Percentiles rank a stretch among this genome's conserved stretches.
These are phyloP conservation scores for Neltuma alba DNA, from an alignment of 306 rosid species.

Conservation along the genomic window DNA sequence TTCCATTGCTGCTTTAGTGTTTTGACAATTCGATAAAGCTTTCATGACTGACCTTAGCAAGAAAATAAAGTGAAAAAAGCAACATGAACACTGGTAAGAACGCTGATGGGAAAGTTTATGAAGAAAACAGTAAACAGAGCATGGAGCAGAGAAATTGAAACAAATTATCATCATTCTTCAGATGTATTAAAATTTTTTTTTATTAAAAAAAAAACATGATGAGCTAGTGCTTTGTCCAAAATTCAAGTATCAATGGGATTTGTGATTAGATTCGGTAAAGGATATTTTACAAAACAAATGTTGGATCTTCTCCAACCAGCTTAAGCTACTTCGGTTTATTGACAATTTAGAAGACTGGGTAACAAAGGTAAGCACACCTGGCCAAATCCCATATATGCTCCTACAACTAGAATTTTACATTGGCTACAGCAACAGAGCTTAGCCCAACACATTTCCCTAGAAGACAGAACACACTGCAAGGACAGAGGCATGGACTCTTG, in stretches of 20 bases:
- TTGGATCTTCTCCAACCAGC: not conserved
- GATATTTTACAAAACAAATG: not conserved
- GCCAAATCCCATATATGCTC: not conserved
- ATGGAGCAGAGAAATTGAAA: too few relatives aligned
- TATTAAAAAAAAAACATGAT: not conserved
- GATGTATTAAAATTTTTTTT: too few relatives aligned
- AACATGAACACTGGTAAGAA: not conserved
- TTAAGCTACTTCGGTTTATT: not conserved
- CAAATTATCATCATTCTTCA: not conserved
- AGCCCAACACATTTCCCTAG: not conserved
- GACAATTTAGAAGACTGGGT: not conserved
- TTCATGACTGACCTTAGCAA: not conserved
- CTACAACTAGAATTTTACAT: not conserved
- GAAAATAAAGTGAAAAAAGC: not conserved
- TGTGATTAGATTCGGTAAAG: not conserved
- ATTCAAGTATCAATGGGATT: not conserved
- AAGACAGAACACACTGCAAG: not conserved
- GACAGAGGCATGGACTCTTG: not conserved
- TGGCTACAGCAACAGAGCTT: not conserved
- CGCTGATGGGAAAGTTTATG: not conserved
- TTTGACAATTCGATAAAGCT: not conserved
- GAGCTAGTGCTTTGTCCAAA: not conserved
- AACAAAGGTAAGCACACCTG: constrained; percentile 16
- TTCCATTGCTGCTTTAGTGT: not conserved
- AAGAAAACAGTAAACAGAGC: not conserved